Evolutionary conservation across 352 stramenopile genomes (phyloP).

Genomic region (Aphanomyces euteiches): DNA sequence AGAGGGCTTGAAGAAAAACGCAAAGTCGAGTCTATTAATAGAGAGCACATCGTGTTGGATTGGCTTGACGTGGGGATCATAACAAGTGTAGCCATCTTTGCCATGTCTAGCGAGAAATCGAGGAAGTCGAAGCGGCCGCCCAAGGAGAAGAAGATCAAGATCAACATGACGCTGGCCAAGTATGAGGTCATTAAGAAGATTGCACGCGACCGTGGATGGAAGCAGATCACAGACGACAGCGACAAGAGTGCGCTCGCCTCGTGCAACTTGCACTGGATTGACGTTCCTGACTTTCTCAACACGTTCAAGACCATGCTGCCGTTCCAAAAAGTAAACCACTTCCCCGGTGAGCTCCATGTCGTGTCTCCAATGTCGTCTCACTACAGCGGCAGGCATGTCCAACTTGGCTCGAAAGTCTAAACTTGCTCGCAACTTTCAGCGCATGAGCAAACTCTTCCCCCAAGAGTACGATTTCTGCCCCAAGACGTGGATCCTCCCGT

Average conservation of each 20-base stretch:
- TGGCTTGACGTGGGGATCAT: too few species aligned
- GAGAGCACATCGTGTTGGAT: too few species aligned
- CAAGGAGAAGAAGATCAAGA: constrained; percentile 36
- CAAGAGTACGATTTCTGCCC: constrained; percentile 93
- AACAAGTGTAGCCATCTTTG: too few species aligned
- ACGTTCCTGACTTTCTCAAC: constrained; percentile 87
- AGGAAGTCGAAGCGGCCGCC: constrained; percentile 4
- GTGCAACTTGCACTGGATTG: constrained; percentile 95
- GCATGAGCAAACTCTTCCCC: constrained; percentile 93
- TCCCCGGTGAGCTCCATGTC: constrained; percentile 46
- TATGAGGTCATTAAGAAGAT: constrained; percentile 84
- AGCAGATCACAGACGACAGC: constrained; percentile 65
- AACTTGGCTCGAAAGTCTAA: constrained; percentile 93
- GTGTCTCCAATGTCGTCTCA: not conserved
- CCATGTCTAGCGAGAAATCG: not conserved
- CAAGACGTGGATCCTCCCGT: constrained; percentile 95
- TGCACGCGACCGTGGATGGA: constrained; percentile 67
- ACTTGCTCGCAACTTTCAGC: constrained; percentile 92
- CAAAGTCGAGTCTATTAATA: too few species aligned
- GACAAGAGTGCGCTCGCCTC: constrained; percentile 55
- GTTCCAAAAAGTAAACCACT: constrained; percentile 95
- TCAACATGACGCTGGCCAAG: constrained; percentile 71
- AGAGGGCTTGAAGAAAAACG: too few species aligned
- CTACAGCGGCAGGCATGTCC: constrained; percentile 72
- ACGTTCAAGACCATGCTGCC: constrained; percentile 86